phyloP scores from a whole-genome alignment of 257 asterid genomes.

The Solanum chiquidenum region DNA sequence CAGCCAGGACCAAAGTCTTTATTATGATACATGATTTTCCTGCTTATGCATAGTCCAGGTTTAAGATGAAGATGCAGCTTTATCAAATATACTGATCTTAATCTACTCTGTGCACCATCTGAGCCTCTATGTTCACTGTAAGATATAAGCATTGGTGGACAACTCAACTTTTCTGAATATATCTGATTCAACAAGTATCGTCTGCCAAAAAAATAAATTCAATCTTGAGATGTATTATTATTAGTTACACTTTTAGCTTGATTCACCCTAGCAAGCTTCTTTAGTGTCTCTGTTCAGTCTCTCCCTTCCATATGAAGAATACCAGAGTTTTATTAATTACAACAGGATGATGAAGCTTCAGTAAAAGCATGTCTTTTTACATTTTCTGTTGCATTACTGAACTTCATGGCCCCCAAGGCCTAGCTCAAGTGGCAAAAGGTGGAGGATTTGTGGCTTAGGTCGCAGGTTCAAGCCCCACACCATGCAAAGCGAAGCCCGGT shows the following conservation, averaged over 20 bases:
- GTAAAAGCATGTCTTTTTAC: background rate
- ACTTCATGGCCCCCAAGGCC: too few species aligned
- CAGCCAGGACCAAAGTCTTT: background rate
- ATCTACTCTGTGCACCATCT: background rate
- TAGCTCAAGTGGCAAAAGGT: too few species aligned
- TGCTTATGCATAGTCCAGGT: background rate
- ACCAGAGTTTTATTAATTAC: background rate
- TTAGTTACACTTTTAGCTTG: background rate
- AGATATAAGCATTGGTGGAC: background rate
- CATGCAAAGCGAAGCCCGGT: too few species aligned
- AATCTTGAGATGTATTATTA: background rate
- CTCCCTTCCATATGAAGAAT: background rate
- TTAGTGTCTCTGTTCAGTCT: background rate
- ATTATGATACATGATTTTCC: background rate
- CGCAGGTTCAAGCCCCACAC: too few species aligned
- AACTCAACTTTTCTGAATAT: background rate
- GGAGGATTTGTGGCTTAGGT: too few species aligned
- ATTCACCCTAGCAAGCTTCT: background rate
- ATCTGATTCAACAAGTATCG: background rate
- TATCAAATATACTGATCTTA: background rate
- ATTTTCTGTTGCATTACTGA: background rate
- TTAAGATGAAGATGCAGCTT: background rate
- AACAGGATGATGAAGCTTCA: background rate
- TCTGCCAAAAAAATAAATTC: background rate
- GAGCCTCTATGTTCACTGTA: background rate